These are phyloP conservation scores for Boletus eberwhitei DNA, from an alignment of 768 basidiomycete species.

Conservation along the genomic window DNA sequence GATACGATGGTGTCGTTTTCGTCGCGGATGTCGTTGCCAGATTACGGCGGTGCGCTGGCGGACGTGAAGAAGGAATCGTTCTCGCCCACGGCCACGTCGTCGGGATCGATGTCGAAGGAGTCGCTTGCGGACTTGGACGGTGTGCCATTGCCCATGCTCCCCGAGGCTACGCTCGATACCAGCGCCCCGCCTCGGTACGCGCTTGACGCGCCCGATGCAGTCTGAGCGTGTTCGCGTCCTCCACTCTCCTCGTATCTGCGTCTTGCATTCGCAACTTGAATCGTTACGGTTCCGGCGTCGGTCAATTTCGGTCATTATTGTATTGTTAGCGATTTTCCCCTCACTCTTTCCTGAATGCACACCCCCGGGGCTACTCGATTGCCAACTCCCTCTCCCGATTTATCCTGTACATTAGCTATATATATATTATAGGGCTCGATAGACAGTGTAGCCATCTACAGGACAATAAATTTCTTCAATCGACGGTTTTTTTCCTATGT, in stretches of 20 bases:
- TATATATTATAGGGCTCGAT: slow-evolving; percentile 19
- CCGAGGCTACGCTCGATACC: slow-evolving; percentile 13
- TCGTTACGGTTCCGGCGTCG: neutral
- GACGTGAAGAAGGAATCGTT: slow-evolving; percentile 22
- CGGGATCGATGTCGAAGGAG: slow-evolving; percentile 27
- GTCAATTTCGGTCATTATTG: slow-evolving; percentile 14
- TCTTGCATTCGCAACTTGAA: neutral
- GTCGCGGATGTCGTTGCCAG: slow-evolving; percentile 40
- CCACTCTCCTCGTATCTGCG: no score
- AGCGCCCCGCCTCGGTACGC: slow-evolving; percentile 24
- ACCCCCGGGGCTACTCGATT: neutral
- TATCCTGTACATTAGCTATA: slow-evolving; percentile 19
- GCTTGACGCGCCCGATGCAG: slow-evolving; percentile 14
- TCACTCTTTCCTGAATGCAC: neutral
- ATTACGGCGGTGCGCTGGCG: slow-evolving; percentile 36
- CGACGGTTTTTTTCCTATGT: neutral
- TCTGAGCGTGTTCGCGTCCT: slow-evolving; percentile 1
- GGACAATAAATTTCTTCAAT: neutral
- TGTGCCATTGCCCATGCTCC: slow-evolving; percentile 16
- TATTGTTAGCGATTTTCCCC: slow-evolving; percentile 25
- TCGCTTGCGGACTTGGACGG: slow-evolving; percentile 19
- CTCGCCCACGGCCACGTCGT: slow-evolving; percentile 19
- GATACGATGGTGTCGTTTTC: slow-evolving; percentile 49
- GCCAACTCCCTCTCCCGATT: neutral
- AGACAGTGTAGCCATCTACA: slow-evolving; percentile 26